Base-by-base conservation (phyloP, 2,329 filamentous ascomycete species). In the Monosporascus sp. region DNA sequence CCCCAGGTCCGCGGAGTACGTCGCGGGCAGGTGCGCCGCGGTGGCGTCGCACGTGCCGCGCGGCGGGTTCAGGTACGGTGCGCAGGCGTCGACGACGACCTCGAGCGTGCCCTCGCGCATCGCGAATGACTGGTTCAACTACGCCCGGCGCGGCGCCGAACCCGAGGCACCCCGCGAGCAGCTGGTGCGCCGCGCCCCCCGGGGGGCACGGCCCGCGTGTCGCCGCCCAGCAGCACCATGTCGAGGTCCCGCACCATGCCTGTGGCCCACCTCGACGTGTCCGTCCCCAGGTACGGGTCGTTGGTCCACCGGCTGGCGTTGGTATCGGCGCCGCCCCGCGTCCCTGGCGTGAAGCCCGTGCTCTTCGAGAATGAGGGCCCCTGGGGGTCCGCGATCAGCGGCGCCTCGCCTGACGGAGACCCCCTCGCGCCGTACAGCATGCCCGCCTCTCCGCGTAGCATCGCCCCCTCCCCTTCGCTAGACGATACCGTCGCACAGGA, bases 21-120 rank as follows among this genome's bases (percentile, higher is more conserved):
- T 63, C 1, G 73, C 63, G 0, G 71, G 72, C 3, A 74, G 64
- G 7, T 67, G 43, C 0, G 56, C 35, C 2, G 71, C 66, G 35
- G 74, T 68, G 19, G 63, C 66, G 47, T 72, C 68, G 55, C 72
- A 74, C 1, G 69, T 71, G 8, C 64, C 61, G n/a, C 63, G 62
- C 0, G 72, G 70, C 3, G 74, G 65, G 35, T 68, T 69, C 22
- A 74, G 55, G 49, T 73, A 74, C 1, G 72, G 71, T 1, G 65
- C 60, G 47, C 64, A 67, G 1, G 58, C 55, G 19, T 67, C 61
- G 31, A 68, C 48, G 2, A 59, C 53, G 14, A 71, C 58, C 2
- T 20, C 43, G 17, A n/a, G 31, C 20, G 22, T n/a, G 11, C 50
- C 50, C 48, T 41, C 26, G 20, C n/a, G 50, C 20, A 48, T 37